Conservation (phyloP, 176 grass and related monocot species). For the Tillandsia fasciculata region DNA sequence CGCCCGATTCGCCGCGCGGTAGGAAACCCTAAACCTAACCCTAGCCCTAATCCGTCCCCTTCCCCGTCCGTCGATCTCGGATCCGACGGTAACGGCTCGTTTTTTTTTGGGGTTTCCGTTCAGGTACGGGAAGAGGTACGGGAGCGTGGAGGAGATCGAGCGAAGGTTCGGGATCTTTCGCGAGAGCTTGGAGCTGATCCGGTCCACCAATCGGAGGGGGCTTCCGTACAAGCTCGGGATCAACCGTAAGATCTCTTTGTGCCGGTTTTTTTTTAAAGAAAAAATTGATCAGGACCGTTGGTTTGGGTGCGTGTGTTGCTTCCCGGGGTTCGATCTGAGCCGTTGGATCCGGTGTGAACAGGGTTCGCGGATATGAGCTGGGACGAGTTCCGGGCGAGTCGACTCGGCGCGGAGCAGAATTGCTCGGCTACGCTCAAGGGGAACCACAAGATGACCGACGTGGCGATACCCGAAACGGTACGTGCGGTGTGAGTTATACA, state of each 20-base stretch:
- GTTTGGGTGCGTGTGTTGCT: not conserved
- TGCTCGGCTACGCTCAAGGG: constrained; percentile 86
- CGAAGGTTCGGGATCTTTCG: constrained; percentile 67
- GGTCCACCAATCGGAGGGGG: constrained; percentile 56
- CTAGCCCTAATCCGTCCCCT: not conserved
- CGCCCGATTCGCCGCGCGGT: constrained; percentile 64
- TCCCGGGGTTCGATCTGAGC: not conserved
- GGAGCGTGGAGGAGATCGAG: constrained; percentile 51
- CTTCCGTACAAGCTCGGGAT: constrained; percentile 80
- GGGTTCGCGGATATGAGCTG: constrained; percentile 91
- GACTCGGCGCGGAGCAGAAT: constrained; percentile 76
- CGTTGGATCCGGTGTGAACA: constrained; percentile 19
- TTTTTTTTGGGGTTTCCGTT: not conserved
- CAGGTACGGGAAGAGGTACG: constrained; percentile 81
- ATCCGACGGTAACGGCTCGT: no score
- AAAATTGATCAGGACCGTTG: not conserved
- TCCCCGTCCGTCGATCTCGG: not conserved
- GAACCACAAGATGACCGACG: constrained; percentile 60
- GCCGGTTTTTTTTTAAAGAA: not conserved
- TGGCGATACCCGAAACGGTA: constrained; percentile 56
- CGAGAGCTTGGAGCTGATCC: constrained; percentile 67
- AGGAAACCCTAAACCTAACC: not conserved
- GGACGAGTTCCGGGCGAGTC: constrained; percentile 72
- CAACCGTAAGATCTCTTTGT: constrained; percentile 46
- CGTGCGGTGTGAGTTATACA: constrained; percentile 3